Percentiles rank a stretch among this genome's conserved stretches.
Evolutionary conservation across 495 filamentous ascomycete species (phyloP).

Genomic region (Penicillium desertorum): DNA sequence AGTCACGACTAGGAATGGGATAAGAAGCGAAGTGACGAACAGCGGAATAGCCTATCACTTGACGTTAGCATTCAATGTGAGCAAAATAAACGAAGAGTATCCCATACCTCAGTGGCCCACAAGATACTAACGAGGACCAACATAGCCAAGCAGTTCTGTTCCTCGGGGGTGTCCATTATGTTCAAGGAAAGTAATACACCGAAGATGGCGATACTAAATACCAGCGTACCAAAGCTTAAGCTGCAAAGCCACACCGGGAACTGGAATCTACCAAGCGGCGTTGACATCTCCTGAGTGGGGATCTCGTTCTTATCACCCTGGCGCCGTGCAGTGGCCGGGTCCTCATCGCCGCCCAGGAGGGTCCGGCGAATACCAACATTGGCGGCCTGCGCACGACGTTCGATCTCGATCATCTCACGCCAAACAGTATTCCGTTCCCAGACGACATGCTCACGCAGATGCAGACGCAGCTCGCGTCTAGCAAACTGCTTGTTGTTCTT

Average conservation of each 20-base stretch:
- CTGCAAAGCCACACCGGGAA: constrained; percentile 82
- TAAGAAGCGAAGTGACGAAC: constrained; percentile 91
- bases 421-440: constrained; percentile 99
- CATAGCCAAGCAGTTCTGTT: constrained; percentile 95
- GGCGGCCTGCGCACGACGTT: constrained; percentile 92
- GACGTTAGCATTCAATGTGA: constrained; percentile 10
- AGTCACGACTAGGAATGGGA: constrained; percentile 90
- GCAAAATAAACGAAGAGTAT: constrained; percentile 4
- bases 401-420: constrained; percentile 98
- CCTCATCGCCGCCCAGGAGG: constrained; percentile 72
- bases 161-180: constrained; percentile 79
- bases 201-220: constrained; percentile 71
- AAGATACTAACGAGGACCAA: constrained; percentile 89
- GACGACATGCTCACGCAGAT: constrained; percentile 94
- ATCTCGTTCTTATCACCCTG: constrained; percentile 79
- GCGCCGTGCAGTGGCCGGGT: constrained; percentile 65
- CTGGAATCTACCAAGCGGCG: constrained; percentile 74
- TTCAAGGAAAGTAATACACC: constrained; percentile 66
- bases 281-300: constrained; percentile 65
- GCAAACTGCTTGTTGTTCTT: constrained; percentile 72
- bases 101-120: constrained; percentile 89
- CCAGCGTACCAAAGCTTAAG: constrained; percentile 73
- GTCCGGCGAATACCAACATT: constrained; percentile 80
- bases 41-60: constrained; percentile 77
- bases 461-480: constrained; percentile 80